phyloP scores from a whole-genome alignment of 208 protist genomes.

The Trypanosoma caninum region DNA sequence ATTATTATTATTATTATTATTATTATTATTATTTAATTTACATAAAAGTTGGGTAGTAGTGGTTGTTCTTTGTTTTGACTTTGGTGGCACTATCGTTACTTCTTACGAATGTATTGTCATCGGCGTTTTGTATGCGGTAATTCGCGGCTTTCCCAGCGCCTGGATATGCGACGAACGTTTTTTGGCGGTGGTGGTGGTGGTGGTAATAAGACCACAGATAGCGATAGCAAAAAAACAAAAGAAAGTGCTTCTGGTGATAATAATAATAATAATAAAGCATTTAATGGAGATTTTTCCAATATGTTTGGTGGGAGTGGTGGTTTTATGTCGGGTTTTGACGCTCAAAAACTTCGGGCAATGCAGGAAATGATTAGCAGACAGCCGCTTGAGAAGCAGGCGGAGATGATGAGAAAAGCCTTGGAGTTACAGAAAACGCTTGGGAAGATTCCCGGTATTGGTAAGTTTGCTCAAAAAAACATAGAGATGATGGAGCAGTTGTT shows the following conservation, averaged over 20 bases:
- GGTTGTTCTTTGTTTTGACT: not conserved
- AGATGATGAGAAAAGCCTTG: constrained; percentile 82
- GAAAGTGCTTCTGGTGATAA: not conserved
- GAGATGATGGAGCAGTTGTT: constrained; percentile 70
- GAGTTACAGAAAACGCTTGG: constrained; percentile 80
- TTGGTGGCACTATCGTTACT: not conserved
- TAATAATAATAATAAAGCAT: not conserved
- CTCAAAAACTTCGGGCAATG: constrained; percentile 59
- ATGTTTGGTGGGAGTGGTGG: constrained; percentile 4
- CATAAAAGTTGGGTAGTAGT: not conserved
- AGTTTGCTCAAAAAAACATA: constrained; percentile 63
- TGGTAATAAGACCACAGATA: not conserved
- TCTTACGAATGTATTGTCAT: constrained; percentile 14
- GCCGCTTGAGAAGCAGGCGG: constrained; percentile 70
- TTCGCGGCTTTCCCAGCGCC: not conserved
- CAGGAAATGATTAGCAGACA: constrained; percentile 75
- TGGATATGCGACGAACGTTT: constrained; percentile 1
- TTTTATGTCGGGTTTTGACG: constrained; percentile 52
- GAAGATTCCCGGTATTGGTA: constrained; percentile 70
- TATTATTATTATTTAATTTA: not conserved
- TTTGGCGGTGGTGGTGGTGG: constrained; percentile 2
- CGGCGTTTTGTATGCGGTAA: constrained; percentile 2
- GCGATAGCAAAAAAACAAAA: not conserved
- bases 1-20: too few relatives aligned
- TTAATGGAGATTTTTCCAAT: constrained; percentile 10